Evolutionary conservation across 306 rosid species (phyloP), one percentile per base, ranked within the genome.

Genomic region (Corylus avellana): DNA sequence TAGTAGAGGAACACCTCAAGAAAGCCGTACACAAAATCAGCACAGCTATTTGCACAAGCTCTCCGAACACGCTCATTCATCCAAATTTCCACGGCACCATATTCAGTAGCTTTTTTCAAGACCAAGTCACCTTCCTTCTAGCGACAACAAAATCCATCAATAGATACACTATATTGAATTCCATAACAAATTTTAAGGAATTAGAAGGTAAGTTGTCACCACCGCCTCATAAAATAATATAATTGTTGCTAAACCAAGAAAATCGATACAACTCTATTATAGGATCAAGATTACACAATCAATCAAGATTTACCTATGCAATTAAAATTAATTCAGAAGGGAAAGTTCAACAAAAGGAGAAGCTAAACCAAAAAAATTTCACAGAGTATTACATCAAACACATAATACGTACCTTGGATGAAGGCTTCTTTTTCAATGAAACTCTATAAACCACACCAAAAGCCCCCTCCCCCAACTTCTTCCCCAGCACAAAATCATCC

Each of bases 61-160:
- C 98, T 88, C 25, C 97, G 89, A n/a, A 88, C 98, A 14, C 97
- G 89, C 86, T 95, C 98, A 5, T 95, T 95, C 98, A 95, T 95
- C 98, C 98, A 95, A 86, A 95, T 95, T 83, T 92, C 97, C 5
- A 95, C 98, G 10, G 98, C 98, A 13, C 97, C 97, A 80, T 91
- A 92, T 78, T 94, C 97, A 20, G 97, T 92, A 3, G 98, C 98
- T 82, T 91, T 92, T 82, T 94, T 94, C 92, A 94, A 79, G 75
- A 92, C 98, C 67, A 94, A 82, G 87, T 90, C 98, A 76, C 96
- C 97, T 84, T 91, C 95, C 87, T 94, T 94, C 90, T 85, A 70
- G 16, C 75, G 77, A 78, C 81, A 87, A 82, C 53, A 82, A 78
- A 84, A 85, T 77, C 55, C 73, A 74, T 73, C 17, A 88, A 79